Evolutionary conservation across 352 stramenopile species (phyloP), one percentile per base, ranked within the genome.

Genomic region (Pythium biforme): DNA sequence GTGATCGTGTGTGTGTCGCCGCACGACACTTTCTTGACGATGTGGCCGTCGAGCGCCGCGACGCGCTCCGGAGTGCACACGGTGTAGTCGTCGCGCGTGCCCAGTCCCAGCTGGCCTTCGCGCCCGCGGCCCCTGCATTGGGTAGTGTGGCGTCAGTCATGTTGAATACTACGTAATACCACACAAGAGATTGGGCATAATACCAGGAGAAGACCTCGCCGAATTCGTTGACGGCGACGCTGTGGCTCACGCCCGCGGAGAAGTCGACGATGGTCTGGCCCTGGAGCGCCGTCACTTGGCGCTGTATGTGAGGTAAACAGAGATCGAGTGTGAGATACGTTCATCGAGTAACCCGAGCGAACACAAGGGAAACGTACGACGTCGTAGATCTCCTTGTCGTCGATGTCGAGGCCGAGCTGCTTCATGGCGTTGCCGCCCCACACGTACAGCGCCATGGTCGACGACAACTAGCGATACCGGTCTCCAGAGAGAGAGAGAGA

Each of bases 141-240:
- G n/a, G n/a, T n/a, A n/a, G n/a, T n/a, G n/a, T n/a, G n/a, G n/a
- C n/a, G n/a, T n/a, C n/a, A n/a, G n/a, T n/a, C n/a, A n/a, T n/a
- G n/a, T n/a, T n/a, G n/a, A n/a, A n/a, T n/a, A n/a, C n/a, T n/a
- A n/a, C n/a, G n/a, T n/a, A n/a, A n/a, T n/a, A n/a, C n/a, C n/a
- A n/a, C 7, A 33, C 52, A 26, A 22, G 48, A 12, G 62, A 22
- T 1, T 26, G 25, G 1, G 17, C 40, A 33, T 56, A 56, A 12
- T 64, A 85, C 83, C 84, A 94, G 9, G 84, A 74, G 53, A 90
- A 90, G 12, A 94, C 81, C 9, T 92, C 82, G 49, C 84, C 84
- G 51, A 92, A 94, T 51, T 94, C 82, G 41, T 88, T 94, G 10
- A 92, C 76, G 2, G 79, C 82, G 10, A 94, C 73, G 17, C 78